Evolutionary conservation across 2,329 filamentous ascomycete genomes (phyloP).

Genomic region (Penicillium paneum): DNA sequence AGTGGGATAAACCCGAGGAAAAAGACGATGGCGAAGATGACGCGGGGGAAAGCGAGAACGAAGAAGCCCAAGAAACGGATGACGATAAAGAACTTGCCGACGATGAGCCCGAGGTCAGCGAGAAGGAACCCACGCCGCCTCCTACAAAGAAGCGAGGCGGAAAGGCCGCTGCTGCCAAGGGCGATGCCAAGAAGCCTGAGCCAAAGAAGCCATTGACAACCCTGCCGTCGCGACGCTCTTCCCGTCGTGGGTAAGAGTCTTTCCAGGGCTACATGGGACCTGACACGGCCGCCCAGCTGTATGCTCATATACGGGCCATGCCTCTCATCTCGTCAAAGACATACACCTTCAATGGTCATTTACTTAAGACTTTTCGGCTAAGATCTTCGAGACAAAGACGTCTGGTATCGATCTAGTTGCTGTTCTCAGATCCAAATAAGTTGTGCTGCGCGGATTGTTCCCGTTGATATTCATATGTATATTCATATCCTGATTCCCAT

Average conservation of each 20-base stretch:
- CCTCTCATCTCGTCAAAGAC: background rate
- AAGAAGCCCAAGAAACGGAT: slow-evolving; percentile 10
- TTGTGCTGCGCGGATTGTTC: background rate
- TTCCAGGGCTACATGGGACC: background rate
- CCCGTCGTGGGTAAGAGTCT: slow-evolving; percentile 17
- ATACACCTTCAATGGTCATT: background rate
- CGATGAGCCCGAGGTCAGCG: slow-evolving; percentile 12
- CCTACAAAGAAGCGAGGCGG: slow-evolving; percentile 15
- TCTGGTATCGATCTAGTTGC: background rate
- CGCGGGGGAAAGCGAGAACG: slow-evolving; percentile 17
- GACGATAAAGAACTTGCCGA: slow-evolving; percentile 11
- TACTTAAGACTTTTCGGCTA: background rate
- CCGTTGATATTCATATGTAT: slow-evolving; percentile 6
- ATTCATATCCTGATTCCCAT: slow-evolving; percentile 10
- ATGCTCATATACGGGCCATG: background rate
- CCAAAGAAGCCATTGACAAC: slow-evolving; percentile 2
- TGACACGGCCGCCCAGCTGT: background rate
- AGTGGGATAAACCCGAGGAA: slow-evolving; percentile 32
- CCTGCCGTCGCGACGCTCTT: slow-evolving; percentile 23
- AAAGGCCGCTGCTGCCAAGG: slow-evolving; percentile 8
- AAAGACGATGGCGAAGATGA: slow-evolving; percentile 29
- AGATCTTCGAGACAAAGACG: background rate
- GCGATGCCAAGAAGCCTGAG: slow-evolving; percentile 10
- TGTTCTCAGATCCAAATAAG: background rate
- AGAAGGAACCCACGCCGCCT: slow-evolving; percentile 21